These are phyloP conservation scores for Botrytis porri DNA, from an alignment of 2,329 filamentous ascomycete genomes.

Conservation along the genomic window DNA sequence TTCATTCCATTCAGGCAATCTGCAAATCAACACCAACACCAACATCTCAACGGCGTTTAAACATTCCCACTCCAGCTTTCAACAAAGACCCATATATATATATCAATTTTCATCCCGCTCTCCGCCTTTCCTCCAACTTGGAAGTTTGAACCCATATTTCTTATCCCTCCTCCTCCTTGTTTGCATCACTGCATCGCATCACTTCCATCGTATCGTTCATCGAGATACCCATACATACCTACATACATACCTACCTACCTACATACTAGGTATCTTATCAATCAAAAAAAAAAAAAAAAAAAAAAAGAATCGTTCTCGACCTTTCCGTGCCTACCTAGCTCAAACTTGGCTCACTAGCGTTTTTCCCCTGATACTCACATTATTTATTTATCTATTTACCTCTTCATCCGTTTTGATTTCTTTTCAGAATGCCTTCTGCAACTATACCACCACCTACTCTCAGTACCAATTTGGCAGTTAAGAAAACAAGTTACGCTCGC, in stretches of 20 bases:
- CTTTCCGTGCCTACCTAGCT: not conserved
- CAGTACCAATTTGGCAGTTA: conserved; percentile 30
- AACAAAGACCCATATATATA: conserved; percentile 7
- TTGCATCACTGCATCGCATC: not conserved
- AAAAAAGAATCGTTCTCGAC: not conserved
- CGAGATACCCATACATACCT: too few relatives aligned
- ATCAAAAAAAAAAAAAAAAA: not conserved
- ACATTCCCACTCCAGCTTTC: not conserved
- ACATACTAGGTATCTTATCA: not conserved
- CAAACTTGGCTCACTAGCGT: not conserved
- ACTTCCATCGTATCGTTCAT: not conserved
- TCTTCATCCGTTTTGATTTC: not conserved
- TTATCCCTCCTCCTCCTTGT: not conserved
- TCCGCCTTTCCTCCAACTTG: not conserved
- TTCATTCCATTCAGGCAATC: not conserved
- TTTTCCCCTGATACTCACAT: not conserved
- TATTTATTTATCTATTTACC: not conserved
- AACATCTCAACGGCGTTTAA: not conserved
- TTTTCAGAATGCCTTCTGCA: conserved; percentile 42
- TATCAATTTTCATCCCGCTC: not conserved
- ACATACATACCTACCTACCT: too few relatives aligned
- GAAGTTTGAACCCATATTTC: not conserved
- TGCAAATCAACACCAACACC: not conserved
- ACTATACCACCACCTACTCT: conserved; percentile 39
- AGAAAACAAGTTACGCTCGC: conserved; percentile 31